A percentile compares a stretch with the other conserved stretches of the same genome.
These are phyloP conservation scores for Pleurotus djamor DNA, from an alignment of 768 basidiomycete species.

Conservation along the genomic window DNA sequence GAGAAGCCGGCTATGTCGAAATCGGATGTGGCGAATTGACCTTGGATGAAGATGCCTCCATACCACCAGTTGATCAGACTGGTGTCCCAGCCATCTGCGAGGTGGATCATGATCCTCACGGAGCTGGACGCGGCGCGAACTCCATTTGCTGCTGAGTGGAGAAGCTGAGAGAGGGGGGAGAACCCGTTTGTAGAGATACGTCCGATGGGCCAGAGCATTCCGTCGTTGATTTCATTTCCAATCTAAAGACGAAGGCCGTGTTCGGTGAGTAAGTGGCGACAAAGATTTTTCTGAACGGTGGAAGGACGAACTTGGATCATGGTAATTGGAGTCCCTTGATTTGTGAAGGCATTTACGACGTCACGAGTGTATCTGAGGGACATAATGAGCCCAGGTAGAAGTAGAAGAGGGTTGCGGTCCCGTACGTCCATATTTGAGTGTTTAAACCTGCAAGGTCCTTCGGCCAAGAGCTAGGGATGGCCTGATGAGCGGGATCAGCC, in stretches of 20 bases:
- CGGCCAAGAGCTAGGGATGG: slow-evolving; percentile 57
- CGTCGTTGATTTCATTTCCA: slow-evolving; percentile 67
- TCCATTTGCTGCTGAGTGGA: slow-evolving; percentile 59
- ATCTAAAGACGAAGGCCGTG: slow-evolving; percentile 27
- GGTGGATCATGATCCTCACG: slow-evolving; percentile 53
- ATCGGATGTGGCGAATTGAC: slow-evolving; percentile 45
- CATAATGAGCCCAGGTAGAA: background rate
- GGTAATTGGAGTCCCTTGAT: slow-evolving; percentile 52
- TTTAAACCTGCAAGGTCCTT: slow-evolving; percentile 46
- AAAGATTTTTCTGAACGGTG: background rate
- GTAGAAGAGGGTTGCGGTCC: background rate
- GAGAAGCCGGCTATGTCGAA: slow-evolving; percentile 63
- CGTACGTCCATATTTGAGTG: slow-evolving; percentile 53
- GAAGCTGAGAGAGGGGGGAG: slow-evolving; percentile 51
- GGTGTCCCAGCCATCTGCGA: slow-evolving; percentile 63
- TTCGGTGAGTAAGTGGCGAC: background rate
- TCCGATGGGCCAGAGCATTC: slow-evolving; percentile 61
- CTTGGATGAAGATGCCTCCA: slow-evolving; percentile 48
- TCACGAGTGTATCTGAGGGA: slow-evolving; percentile 44
- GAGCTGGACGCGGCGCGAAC: slow-evolving; percentile 45
- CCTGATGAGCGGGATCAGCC: slow-evolving; percentile 65
- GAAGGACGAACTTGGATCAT: slow-evolving; percentile 39
- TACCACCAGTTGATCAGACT: slow-evolving; percentile 45
- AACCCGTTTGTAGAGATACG: slow-evolving; percentile 51
- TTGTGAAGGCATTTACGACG: slow-evolving; percentile 48